Conservation (phyloP, 352 stramenopile species). For the Pythium angustatum region DNA sequence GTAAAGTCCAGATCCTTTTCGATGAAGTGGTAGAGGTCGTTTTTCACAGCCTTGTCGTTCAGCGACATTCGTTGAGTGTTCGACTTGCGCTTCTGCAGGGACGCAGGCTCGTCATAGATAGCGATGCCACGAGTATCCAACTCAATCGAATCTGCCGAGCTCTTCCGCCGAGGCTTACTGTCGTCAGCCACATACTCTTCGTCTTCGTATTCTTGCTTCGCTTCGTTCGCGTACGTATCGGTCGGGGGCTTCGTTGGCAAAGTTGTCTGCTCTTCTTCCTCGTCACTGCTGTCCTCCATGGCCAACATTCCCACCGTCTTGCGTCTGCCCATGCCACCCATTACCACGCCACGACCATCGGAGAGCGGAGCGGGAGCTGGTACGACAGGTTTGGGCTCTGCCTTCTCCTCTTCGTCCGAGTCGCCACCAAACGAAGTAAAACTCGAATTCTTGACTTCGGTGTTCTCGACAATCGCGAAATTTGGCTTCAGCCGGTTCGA, state of each 20-base stretch:
- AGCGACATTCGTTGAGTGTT: conserved; percentile 38
- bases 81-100: conserved; percentile 38
- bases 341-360: conserved; percentile 48
- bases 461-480: conserved; percentile 65
- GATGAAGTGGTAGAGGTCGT: conserved; percentile 87
- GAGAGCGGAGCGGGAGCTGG: conserved; percentile 39
- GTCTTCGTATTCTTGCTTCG: conserved; percentile 43
- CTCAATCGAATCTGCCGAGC: conserved; percentile 77
- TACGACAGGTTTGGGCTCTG: conserved; percentile 51
- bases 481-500: conserved; percentile 50
- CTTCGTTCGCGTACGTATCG: conserved; percentile 38
- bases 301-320: conserved; percentile 71
- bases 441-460: conserved; percentile 63
- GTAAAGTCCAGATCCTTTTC: conserved; percentile 85
- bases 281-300: conserved; percentile 82
- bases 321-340: conserved; percentile 61
- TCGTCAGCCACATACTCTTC: conserved; percentile 33
- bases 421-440: conserved; percentile 86
- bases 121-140: conserved; percentile 79
- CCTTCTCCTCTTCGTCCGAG: conserved; percentile 81
- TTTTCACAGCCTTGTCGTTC: conserved; percentile 61
- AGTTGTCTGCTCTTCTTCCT: conserved; percentile 57
- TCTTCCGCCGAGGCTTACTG: conserved; percentile 52
- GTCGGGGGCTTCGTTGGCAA: conserved; percentile 58
- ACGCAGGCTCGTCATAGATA: conserved; percentile 60